phyloP scores from a whole-genome alignment of 2,329 filamentous ascomycete species.

The Zymoseptoria pseudotritici region DNA sequence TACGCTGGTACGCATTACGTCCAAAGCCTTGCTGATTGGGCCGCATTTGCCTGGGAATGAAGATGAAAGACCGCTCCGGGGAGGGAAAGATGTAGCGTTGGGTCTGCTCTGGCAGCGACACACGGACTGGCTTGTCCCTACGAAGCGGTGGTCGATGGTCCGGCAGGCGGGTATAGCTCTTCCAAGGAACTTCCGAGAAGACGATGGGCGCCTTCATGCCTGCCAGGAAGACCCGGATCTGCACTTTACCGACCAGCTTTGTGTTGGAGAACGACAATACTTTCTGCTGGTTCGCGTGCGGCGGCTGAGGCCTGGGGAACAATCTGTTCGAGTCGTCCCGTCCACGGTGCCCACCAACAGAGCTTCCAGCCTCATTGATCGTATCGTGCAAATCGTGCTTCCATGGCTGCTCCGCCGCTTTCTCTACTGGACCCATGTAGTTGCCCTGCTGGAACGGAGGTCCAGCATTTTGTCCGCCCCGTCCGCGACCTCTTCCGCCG shows the following conservation, averaged over 20 bases:
- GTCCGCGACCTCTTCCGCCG: conserved; percentile 52
- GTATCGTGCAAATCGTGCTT: conserved; percentile 82
- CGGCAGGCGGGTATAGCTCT: conserved; percentile 87
- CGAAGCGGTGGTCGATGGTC: conserved; percentile 90
- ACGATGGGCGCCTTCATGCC: conserved; percentile 63
- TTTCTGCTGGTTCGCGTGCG: conserved; percentile 6
- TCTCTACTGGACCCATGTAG: conserved; percentile 37
- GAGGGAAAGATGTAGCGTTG: conserved; percentile 89
- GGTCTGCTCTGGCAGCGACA: conserved; percentile 72
- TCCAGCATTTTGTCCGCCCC: conserved; percentile 53
- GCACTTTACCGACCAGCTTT: conserved; percentile 73
- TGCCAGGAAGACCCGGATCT: conserved; percentile 73
- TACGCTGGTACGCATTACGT: conserved; percentile 61
- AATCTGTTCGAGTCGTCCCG: conserved; percentile 22
- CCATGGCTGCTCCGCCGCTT: conserved; percentile 69
- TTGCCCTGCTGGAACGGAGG: conserved; percentile 46
- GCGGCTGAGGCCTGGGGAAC: conserved; percentile 14
- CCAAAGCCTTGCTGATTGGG: conserved; percentile 79
- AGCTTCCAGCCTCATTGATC: conserved; percentile 41
- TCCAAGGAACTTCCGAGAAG: conserved; percentile 71
- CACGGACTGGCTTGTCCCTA: conserved; percentile 90
- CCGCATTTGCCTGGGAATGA: conserved; percentile 87
- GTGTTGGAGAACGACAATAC: conserved; percentile 63
- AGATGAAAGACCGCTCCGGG: conserved; percentile 87
- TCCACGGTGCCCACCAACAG: conserved; percentile 11